Evolutionary conservation across 306 rosid genomes (phyloP), one percentile per base, ranked within the genome.

Genomic region (Abrus precatorius): DNA sequence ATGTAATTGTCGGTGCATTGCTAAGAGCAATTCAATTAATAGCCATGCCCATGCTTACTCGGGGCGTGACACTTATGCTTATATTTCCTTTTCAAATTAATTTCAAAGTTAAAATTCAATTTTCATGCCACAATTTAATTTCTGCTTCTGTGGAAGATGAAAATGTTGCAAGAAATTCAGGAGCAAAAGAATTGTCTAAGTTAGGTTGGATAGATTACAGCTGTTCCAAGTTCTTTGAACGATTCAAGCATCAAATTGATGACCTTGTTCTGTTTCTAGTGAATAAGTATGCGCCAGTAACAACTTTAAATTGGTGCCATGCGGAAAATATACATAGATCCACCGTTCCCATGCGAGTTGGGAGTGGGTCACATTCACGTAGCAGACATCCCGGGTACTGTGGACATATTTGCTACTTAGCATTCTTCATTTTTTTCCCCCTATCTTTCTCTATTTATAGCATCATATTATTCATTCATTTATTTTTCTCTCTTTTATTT

Each of bases 261-360:
- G 67, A 54, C 27, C 34, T 55, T 41, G 67, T 40, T 52, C 2
- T 32, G 36, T 13, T 67, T 67, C 41, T 2, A 6, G 36, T 38
- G 66, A 77, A 43, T 34, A 43, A 53, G 75, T 78, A 78, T 75
- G 9, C 59, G 9, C 27, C 5, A 55, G 75, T 78, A 20, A 66
- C 67, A 9, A 45, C 27, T 34, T 6, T 5, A 0, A 62, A 62
- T 33, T 60, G 14, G 7, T 4, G 13, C 29, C 69, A 62, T 38
- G 27, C 38, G 12, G 50, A 64, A 64, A 64, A 64, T 38, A 30
- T 64, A 64, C 13, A 64, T 6, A 13, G 7, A 40, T 63, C 48
- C 47, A 63, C 5, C 10, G 34, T 62, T 11, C 5, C 10, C 45
- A 62, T 33, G 33, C 20, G 28, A 12, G 10, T 2, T 38, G 38